Evolutionary conservation across 257 asterid species (phyloP), one percentile per base, ranked within the genome.

Genomic region (Phtheirospermum japonicum): DNA sequence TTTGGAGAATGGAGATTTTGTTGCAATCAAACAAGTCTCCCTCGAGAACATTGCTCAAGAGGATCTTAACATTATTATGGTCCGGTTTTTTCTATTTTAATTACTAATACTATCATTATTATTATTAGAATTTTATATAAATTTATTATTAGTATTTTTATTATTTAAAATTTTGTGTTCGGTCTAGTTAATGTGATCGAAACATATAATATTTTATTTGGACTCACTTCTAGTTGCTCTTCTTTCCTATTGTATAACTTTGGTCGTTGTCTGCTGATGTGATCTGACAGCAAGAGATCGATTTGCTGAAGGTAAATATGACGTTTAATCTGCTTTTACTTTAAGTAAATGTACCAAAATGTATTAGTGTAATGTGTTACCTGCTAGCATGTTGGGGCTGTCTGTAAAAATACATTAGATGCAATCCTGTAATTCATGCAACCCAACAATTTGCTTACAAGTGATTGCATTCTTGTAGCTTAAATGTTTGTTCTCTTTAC

Each of bases 1-100:
- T 82, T 82, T 89, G 83, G 95, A 89, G 71, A 89, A 89, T 79
- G 99, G 97, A 49, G 99, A 89, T 71, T 92, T 92, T 76, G 99
- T 92, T 51, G 99, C 97, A 43, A 89, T 92, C 71, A 92, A 92
- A 81, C 97, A 92, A 75, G 99, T 92, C 52, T 92, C 99, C 36
- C 83, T 92, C 57, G 89, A 86, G 81, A 92, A 92, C 77, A 89
- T 92, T 72, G 95, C 86, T 46, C 97, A 89, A 73, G 95, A 86
- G 76, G 97, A 92, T 69, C 97, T 89, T 50, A 85, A 86, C 74
- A 73, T 79, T 39, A 89, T 92, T 23, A 92, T 89, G 97, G 95
- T 86, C 42, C 61, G 65, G 20, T 9, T 51, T 61, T 6, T 16
- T 23, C 7, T 34, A 40, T 2, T 18, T 6, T 19, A 6, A 5